Percentiles rank a stretch among this genome's conserved stretches.
Evolutionary conservation across 176 grass and related monocot species (phyloP).

Genomic region (Oryza australiensis): DNA sequence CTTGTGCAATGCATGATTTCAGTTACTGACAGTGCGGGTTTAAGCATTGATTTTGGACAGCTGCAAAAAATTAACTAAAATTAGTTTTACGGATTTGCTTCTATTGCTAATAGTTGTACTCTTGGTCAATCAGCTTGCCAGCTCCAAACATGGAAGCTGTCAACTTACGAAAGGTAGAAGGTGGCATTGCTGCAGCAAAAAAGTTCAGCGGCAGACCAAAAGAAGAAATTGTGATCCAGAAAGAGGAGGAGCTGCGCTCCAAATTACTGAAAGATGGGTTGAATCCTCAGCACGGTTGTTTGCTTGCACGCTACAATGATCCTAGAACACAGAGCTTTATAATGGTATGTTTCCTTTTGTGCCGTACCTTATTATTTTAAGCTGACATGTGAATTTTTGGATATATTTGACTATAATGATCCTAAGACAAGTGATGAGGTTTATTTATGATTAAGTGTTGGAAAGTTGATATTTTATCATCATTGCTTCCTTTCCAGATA

Average conservation of each 20-base stretch:
- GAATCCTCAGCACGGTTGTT: constrained; percentile 68
- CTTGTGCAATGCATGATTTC: background rate
- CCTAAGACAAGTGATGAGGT: background rate
- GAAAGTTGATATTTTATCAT: background rate
- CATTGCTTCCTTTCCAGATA: background rate
- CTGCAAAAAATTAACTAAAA: background rate
- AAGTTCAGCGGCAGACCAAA: constrained; percentile 81
- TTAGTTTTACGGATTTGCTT: constrained; percentile 13
- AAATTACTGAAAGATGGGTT: constrained; percentile 70
- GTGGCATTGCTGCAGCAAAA: constrained; percentile 62
- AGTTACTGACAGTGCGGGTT: background rate
- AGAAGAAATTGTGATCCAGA: constrained; percentile 62
- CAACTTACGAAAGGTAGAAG: constrained; percentile 55
- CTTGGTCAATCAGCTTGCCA: constrained; percentile 60
- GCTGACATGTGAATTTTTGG: constrained; percentile 1
- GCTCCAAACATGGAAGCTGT: constrained; percentile 61
- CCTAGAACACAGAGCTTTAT: constrained; percentile 78
- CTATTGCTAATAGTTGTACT: constrained; percentile 9
- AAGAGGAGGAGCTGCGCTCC: constrained; percentile 58
- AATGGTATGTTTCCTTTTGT: constrained; percentile 60
- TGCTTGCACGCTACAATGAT: constrained; percentile 95
- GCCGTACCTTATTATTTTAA: background rate
- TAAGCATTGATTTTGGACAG: background rate
- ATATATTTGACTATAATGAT: background rate
- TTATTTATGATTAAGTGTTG: constrained; percentile 11